phyloP scores from a whole-genome alignment of 306 rosid species.

The Citrullus mucosospermus region DNA sequence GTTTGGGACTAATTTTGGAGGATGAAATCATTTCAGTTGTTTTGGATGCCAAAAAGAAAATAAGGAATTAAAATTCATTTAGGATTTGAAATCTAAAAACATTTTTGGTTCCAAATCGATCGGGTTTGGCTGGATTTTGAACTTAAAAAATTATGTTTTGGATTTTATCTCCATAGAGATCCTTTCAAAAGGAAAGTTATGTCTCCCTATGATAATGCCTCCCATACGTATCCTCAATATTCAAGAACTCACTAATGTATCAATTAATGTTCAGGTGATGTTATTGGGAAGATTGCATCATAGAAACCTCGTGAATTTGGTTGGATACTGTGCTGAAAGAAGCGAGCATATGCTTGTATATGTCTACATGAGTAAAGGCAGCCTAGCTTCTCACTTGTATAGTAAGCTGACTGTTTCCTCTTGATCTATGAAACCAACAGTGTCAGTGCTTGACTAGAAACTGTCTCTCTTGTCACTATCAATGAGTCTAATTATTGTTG shows the following conservation, averaged over 20 bases:
- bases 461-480: neutral
- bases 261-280: slow-evolving; percentile 47
- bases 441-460: neutral
- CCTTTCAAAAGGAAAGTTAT: too few relatives aligned
- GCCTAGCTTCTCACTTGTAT: slow-evolving; percentile 87
- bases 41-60: too few relatives aligned
- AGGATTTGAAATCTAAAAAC: too few relatives aligned
- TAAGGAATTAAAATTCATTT: too few relatives aligned
- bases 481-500: neutral
- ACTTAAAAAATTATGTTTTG: too few relatives aligned
- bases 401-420: slow-evolving; percentile 38
- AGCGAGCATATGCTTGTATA: slow-evolving; percentile 89
- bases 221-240: too few relatives aligned
- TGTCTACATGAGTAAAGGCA: slow-evolving; percentile 91
- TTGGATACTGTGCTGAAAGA: slow-evolving; percentile 91
- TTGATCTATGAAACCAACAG: neutral
- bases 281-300: slow-evolving; percentile 96
- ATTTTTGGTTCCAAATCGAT: too few relatives aligned
- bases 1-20: too few relatives aligned
- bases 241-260: neutral
- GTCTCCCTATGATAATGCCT: too few relatives aligned
- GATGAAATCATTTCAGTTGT: too few relatives aligned
- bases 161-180: too few relatives aligned
- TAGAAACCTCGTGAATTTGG: slow-evolving; percentile 83
- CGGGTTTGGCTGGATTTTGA: too few relatives aligned